phyloP scores from a whole-genome alignment of 75 land plant genomes.

The Azolla pinnata region DNA sequence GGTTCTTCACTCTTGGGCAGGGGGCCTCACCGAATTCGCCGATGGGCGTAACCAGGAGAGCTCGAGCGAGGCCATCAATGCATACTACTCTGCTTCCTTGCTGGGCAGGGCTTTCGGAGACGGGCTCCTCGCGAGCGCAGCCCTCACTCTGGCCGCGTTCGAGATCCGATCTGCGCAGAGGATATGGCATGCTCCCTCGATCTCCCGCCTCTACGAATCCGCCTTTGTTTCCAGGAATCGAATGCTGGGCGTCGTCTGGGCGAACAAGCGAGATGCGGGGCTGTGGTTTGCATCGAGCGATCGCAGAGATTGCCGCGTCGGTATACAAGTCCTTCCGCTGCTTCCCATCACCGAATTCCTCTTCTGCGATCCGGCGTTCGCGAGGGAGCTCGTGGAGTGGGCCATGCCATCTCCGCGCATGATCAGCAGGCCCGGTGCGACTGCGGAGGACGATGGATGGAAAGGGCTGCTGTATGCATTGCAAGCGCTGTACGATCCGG shows the following conservation, averaged over 20 bases:
- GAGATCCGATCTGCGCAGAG: conserved; percentile 18
- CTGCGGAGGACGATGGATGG: conserved; percentile 24
- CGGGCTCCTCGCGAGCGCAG: not conserved
- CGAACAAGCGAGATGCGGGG: conserved; percentile 28
- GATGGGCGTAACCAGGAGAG: conserved; percentile 38
- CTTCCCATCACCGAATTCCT: conserved; percentile 25
- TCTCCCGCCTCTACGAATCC: conserved; percentile 14
- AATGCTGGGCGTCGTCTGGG: conserved; percentile 24
- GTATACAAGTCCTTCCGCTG: conserved; percentile 33
- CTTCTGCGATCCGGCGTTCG: conserved; percentile 14
- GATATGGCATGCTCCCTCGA: conserved; percentile 16
- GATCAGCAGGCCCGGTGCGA: conserved; percentile 10
- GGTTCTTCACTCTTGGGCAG: conserved; percentile 33
- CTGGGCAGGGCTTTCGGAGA: conserved; percentile 25
- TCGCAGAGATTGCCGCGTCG: conserved; percentile 23
- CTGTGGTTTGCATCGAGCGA: conserved; percentile 30
- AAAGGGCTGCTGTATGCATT: conserved; percentile 31
- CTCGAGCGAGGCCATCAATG: conserved; percentile 33
- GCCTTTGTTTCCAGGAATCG: conserved; percentile 14
- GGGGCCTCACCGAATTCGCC: conserved; percentile 23
- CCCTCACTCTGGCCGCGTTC: conserved; percentile 21
- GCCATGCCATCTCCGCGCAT: conserved; percentile 12
- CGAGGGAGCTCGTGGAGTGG: conserved; percentile 26
- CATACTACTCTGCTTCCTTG: conserved; percentile 29
- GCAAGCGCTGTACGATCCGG: conserved; percentile 13